phyloP scores from a whole-genome alignment of 2,329 filamentous ascomycete species.

The Colletotrichum spaethianum region DNA sequence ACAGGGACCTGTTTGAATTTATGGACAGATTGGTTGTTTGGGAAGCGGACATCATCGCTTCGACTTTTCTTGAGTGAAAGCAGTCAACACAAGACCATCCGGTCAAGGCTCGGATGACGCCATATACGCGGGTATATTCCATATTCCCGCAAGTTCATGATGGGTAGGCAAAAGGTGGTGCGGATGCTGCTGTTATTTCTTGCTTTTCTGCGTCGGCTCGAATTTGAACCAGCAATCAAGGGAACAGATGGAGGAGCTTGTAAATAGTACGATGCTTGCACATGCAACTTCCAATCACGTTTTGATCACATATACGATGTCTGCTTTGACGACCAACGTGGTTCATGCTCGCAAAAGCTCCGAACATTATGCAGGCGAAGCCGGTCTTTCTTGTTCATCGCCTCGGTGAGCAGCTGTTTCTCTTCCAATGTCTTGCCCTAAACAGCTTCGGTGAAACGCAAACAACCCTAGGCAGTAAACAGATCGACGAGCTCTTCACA shows the following conservation, averaged over 20 bases:
- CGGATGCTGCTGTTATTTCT: conserved; percentile 5
- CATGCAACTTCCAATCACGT: conserved; percentile 16
- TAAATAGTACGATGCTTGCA: conserved; percentile 22
- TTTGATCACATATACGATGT: conserved; percentile 1
- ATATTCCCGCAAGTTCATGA: conserved; percentile 25
- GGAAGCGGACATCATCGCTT: background rate
- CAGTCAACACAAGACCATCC: conserved; percentile 10
- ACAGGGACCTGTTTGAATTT: conserved; percentile 49
- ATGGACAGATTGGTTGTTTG: background rate
- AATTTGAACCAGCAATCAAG: background rate
- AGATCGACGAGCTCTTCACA: background rate
- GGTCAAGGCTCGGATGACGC: conserved; percentile 16
- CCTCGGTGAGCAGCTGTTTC: background rate
- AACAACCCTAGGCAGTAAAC: background rate
- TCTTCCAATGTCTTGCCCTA: background rate
- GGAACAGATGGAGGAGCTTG: background rate
- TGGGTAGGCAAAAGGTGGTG: conserved; percentile 33
- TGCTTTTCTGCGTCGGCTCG: background rate
- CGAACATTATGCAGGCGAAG: background rate
- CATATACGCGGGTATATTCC: conserved; percentile 18
- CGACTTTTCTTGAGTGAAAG: conserved; percentile 2
- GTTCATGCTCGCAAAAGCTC: background rate
- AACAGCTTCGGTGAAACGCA: too few relatives aligned
- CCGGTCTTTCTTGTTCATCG: background rate
- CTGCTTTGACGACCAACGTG: background rate